These are phyloP conservation scores for Diplodia seriata DNA, from an alignment of 2,329 filamentous ascomycete genomes.

Conservation along the genomic window DNA sequence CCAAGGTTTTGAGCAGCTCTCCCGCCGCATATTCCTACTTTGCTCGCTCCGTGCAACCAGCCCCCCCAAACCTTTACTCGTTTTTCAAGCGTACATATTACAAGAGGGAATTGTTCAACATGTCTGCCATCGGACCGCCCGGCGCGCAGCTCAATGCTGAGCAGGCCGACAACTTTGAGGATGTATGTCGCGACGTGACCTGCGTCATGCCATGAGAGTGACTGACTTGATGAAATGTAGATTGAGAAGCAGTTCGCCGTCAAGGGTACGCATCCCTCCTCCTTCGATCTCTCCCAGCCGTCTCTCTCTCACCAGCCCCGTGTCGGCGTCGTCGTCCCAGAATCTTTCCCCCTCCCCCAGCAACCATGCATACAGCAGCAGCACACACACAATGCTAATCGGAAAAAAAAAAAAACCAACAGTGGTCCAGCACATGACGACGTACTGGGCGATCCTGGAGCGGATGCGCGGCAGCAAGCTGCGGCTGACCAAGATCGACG, in stretches of 20 bases:
- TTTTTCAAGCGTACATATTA: conserved; percentile 10
- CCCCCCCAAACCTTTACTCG: neutral
- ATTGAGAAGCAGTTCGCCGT: conserved; percentile 99
- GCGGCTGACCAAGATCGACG: conserved; percentile 90
- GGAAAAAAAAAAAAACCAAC: no score
- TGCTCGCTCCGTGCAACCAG: no score
- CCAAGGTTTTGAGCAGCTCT: neutral
- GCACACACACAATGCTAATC: neutral
- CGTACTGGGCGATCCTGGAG: conserved; percentile 96
- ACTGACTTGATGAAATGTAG: conserved; percentile 55
- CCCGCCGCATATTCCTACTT: neutral
- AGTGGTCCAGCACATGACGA: conserved; percentile 94
- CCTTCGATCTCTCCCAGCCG: neutral
- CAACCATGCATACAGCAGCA: neutral
- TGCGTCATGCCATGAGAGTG: conserved; percentile 4
- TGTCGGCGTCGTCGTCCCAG: conserved; percentile 5
- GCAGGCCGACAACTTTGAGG: conserved; percentile 72
- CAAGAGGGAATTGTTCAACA: neutral
- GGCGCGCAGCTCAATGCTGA: conserved; percentile 58
- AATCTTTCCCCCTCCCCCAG: no score
- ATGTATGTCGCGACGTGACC: conserved; percentile 57
- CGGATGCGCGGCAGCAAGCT: conserved; percentile 87
- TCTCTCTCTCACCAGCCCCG: neutral
- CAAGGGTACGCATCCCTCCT: conserved; percentile 67
- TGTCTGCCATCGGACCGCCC: conserved; percentile 31